Conservation (phyloP, 2,329 filamentous ascomycete genomes). For the Colletotrichum theobromicola region DNA sequence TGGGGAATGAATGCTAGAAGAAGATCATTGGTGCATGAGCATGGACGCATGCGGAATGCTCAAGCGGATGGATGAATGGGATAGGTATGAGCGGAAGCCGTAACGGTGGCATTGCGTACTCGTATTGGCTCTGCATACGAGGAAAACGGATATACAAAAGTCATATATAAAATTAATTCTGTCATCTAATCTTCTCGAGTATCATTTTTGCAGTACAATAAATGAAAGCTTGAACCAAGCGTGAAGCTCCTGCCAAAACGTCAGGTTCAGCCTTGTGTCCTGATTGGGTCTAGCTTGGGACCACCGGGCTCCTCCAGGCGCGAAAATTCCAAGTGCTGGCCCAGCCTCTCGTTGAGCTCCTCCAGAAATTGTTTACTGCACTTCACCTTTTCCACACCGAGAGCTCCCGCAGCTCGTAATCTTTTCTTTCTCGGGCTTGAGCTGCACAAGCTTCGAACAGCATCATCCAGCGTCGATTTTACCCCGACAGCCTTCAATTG, state of each 20-base stretch:
- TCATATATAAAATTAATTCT: not conserved
- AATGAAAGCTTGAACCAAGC: not conserved
- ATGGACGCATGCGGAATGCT: not conserved
- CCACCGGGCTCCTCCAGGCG: conserved; percentile 21
- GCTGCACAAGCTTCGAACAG: conserved; percentile 2
- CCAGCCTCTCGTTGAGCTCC: conserved; percentile 34
- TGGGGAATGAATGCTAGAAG: not conserved
- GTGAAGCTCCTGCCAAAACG: not conserved
- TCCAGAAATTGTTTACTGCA: conserved; percentile 36
- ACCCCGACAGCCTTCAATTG: conserved; percentile 2
- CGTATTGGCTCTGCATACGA: not conserved
- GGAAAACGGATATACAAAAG: not conserved
- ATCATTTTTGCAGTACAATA: not conserved
- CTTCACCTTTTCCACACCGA: conserved; percentile 14
- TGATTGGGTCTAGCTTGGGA: conserved; percentile 38
- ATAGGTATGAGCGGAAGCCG: not conserved
- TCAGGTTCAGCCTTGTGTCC: conserved; percentile 36
- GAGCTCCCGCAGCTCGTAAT: conserved; percentile 14
- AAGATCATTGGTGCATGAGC: not conserved
- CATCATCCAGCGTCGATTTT: not conserved
- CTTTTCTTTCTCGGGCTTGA: conserved; percentile 1
- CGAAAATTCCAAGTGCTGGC: conserved; percentile 40
- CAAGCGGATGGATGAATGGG: too few relatives aligned
- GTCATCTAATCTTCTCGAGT: not conserved
- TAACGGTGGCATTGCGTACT: not conserved